phyloP scores from a whole-genome alignment of 495 filamentous ascomycete species.

The Penicillium malachiteum region DNA sequence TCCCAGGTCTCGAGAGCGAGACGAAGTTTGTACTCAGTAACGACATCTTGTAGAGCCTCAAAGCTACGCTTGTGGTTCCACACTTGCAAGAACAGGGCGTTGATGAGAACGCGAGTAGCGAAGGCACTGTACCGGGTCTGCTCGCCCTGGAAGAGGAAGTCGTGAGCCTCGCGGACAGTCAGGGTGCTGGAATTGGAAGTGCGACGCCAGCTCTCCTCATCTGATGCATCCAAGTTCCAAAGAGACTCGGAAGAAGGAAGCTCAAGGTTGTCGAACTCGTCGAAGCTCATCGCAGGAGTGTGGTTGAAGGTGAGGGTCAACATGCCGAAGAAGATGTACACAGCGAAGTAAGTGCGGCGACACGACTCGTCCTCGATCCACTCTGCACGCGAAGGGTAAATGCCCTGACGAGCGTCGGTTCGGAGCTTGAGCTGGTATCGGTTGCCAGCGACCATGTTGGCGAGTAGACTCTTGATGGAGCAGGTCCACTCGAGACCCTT shows the following conservation, averaged over 20 bases:
- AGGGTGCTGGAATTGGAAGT: conserved; percentile 65
- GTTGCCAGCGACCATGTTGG: conserved; percentile 98
- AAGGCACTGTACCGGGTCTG: conserved; percentile 93
- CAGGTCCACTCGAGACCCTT: conserved; percentile 98
- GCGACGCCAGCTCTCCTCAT: conserved; percentile 83
- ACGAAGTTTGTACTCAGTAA: conserved; percentile 97
- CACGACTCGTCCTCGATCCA: conserved; percentile 98
- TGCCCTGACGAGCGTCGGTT: conserved; percentile 79
- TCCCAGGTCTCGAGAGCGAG: conserved; percentile 97
- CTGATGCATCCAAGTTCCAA: conserved; percentile 81
- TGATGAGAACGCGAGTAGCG: conserved; percentile 97
- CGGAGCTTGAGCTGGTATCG: conserved; percentile 93
- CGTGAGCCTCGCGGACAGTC: conserved; percentile 90
- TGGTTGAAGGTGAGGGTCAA: conserved; percentile 97
- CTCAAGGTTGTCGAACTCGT: conserved; percentile 92
- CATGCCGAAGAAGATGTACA: conserved; percentile 98
- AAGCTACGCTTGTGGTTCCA: conserved; percentile 99
- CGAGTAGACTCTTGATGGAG: conserved; percentile 94
- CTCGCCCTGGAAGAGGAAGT: conserved; percentile 91
- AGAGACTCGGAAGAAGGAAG: conserved; percentile 91
- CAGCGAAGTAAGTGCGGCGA: conserved; percentile 96
- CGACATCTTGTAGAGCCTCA: conserved; percentile 92
- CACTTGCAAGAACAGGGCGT: conserved; percentile 95
- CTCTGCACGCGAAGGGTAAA: conserved; percentile 74
- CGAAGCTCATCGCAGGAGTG: conserved; percentile 94